Percentiles rank a stretch among this genome's conserved stretches.
These are phyloP conservation scores for Termitomyces sp. DNA, from an alignment of 768 basidiomycete genomes.

Conservation along the genomic window DNA sequence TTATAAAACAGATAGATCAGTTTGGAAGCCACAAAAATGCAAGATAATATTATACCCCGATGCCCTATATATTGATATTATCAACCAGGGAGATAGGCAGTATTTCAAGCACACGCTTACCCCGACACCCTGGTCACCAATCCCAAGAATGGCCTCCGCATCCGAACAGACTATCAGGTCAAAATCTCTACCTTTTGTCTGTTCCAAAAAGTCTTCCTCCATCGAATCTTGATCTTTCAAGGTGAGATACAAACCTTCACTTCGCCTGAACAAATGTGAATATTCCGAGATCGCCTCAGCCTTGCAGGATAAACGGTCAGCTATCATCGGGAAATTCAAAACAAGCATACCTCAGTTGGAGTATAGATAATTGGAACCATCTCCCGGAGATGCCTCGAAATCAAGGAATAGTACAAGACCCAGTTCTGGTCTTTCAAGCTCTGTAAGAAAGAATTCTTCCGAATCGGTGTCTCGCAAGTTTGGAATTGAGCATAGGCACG, in stretches of 20 bases:
- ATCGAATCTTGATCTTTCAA: slow-evolving; percentile 60
- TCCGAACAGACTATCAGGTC: slow-evolving; percentile 84
- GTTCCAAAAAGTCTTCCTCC: slow-evolving; percentile 75
- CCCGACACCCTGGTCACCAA: slow-evolving; percentile 65
- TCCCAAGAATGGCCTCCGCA: slow-evolving; percentile 81
- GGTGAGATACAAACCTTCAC: slow-evolving; percentile 74
- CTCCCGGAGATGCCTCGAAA: slow-evolving; percentile 56
- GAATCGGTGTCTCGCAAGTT: slow-evolving; percentile 28
- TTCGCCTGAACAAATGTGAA: slow-evolving; percentile 78
- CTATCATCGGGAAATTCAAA: background rate
- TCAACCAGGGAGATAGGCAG: slow-evolving; percentile 3
- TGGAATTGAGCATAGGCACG: slow-evolving; percentile 69
- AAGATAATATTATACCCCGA: slow-evolving; percentile 39
- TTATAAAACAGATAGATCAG: slow-evolving; percentile 20
- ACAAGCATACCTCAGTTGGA: slow-evolving; percentile 59
- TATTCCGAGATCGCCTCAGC: slow-evolving; percentile 82
- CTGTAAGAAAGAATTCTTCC: slow-evolving; percentile 76
- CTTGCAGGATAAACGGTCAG: slow-evolving; percentile 26
- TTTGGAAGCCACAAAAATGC: background rate
- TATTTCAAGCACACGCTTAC: slow-evolving; percentile 27
- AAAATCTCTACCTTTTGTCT: slow-evolving; percentile 56
- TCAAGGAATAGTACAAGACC: slow-evolving; percentile 75
- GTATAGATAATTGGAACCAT: slow-evolving; percentile 77
- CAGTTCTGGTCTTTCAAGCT: slow-evolving; percentile 78
- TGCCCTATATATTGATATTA: slow-evolving; percentile 30